Percentiles rank a stretch among this genome's conserved stretches.
Conservation (phyloP, 2,329 filamentous ascomycete species). For the Sporothrix curviconia region DNA sequence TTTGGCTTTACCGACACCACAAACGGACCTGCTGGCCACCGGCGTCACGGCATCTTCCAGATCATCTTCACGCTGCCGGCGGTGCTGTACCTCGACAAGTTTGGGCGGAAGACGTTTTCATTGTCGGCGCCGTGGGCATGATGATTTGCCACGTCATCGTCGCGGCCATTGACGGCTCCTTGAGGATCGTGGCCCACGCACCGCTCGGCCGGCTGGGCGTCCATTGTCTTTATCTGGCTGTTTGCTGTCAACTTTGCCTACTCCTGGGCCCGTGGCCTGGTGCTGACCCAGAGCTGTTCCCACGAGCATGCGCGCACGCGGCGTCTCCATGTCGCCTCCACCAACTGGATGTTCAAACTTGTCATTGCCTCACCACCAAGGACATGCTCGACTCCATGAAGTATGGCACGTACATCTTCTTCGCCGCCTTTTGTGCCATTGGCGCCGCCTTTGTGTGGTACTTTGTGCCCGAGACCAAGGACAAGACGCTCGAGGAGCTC, state of each 20-base stretch:
- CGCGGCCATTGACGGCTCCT: conserved; percentile 61
- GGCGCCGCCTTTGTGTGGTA: conserved; percentile 45
- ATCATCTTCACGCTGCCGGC: conserved; percentile 34
- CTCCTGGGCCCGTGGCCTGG: conserved; percentile 20
- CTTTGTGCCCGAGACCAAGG: conserved; percentile 53
- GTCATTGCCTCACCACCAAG: conserved; percentile 39
- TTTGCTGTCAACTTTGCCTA: conserved; percentile 16
- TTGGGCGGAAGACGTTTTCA: conserved; percentile 20
- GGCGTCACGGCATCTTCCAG: conserved; percentile 56
- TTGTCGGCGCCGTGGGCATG: conserved; percentile 45
- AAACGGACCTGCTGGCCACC: conserved; percentile 52
- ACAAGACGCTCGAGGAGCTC: conserved; percentile 63
- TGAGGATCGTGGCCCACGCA: conserved; percentile 11
- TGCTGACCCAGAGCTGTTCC: conserved; percentile 30
- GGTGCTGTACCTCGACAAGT: conserved; percentile 57
- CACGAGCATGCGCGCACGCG: conserved; percentile 6
- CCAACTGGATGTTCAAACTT: conserved; percentile 43
- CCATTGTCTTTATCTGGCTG: conserved; percentile 11
- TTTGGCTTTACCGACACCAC: conserved; percentile 57
- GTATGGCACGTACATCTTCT: conserved; percentile 54
- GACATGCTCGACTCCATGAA: conserved; percentile 34
- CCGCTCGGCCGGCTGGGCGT: conserved; percentile 9
- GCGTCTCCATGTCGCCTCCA: conserved; percentile 30
- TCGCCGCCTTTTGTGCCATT: conserved; percentile 41
- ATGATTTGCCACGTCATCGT: conserved; percentile 79